Percentiles rank a stretch among this genome's conserved stretches.
Evolutionary conservation across 768 basidiomycete species (phyloP).

Genomic region (Hemileccinum rubropunctum): DNA sequence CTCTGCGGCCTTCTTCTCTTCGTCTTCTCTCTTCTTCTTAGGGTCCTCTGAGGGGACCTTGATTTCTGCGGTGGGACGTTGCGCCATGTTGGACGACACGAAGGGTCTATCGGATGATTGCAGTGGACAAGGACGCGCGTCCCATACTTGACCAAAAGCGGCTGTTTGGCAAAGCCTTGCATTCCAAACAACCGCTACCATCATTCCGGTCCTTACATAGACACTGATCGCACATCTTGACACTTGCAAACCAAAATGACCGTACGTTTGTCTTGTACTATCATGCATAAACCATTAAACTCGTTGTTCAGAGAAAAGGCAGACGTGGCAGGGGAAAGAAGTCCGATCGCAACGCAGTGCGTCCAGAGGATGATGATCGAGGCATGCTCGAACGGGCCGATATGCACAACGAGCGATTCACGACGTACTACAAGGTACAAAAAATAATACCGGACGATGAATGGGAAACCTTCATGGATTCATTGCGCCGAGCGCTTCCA

Average conservation of each 20-base stretch:
- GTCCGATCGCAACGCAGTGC: slow-evolving; percentile 11
- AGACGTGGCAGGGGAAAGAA: slow-evolving; percentile 12
- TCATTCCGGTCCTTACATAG: too few species aligned
- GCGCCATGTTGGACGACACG: slow-evolving; percentile 46
- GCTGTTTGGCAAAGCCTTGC: slow-evolving; percentile 32
- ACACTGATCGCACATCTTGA: not conserved
- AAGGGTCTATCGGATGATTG: slow-evolving; percentile 3
- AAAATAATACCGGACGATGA: slow-evolving; percentile 72
- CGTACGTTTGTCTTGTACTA: slow-evolving; percentile 8
- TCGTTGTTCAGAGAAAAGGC: slow-evolving; percentile 13
- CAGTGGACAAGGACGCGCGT: slow-evolving; percentile 29
- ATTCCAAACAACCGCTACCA: slow-evolving; percentile 29
- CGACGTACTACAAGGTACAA: slow-evolving; percentile 72
- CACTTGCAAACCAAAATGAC: slow-evolving; percentile 9
- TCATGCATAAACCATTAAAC: not conserved
- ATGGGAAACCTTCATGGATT: slow-evolving; percentile 70
- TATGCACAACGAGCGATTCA: slow-evolving; percentile 71
- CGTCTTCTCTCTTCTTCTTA: slow-evolving; percentile 58
- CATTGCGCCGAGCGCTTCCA: slow-evolving; percentile 71
- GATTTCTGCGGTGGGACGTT: slow-evolving; percentile 57
- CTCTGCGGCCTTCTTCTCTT: slow-evolving; percentile 40
- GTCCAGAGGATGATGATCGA: slow-evolving; percentile 38
- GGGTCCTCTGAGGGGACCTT: slow-evolving; percentile 72
- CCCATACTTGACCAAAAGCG: slow-evolving; percentile 23
- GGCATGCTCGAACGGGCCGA: slow-evolving; percentile 55